Conservation (phyloP, 768 basidiomycete species). For the Amanita muscaria region DNA sequence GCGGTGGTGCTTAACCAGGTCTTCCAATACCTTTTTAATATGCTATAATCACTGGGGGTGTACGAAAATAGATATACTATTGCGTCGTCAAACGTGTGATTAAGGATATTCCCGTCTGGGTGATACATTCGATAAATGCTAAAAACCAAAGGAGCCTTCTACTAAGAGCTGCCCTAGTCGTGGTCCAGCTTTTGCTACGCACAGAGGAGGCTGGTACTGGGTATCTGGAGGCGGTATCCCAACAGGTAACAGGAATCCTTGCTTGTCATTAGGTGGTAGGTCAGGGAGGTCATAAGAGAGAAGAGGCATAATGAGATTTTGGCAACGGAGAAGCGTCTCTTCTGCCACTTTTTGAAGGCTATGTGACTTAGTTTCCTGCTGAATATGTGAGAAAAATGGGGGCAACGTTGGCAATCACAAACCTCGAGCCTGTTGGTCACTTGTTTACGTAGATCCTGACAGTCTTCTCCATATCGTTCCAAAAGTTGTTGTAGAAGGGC, state of each 20-base stretch:
- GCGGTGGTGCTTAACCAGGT: conserved; percentile 59
- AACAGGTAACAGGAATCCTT: conserved; percentile 32
- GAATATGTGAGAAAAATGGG: conserved; percentile 7
- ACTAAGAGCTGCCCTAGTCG: conserved; percentile 70
- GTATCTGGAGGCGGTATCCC: conserved; percentile 46
- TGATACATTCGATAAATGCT: background rate
- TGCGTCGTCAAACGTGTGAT: too few relatives aligned
- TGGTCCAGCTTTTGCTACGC: conserved; percentile 61
- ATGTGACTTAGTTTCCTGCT: background rate
- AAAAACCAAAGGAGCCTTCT: conserved; percentile 28
- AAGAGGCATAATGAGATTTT: conserved; percentile 52
- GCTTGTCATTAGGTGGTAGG: conserved; percentile 25
- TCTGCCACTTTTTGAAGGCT: background rate
- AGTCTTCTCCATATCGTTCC: conserved; percentile 15
- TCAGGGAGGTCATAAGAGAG: conserved; percentile 30
- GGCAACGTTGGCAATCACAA: conserved; percentile 12
- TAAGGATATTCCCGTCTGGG: too few relatives aligned
- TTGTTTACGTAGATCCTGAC: conserved; percentile 42
- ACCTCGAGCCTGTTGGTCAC: conserved; percentile 22
- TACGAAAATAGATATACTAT: background rate
- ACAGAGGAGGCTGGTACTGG: conserved; percentile 48
- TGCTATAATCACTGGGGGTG: background rate
- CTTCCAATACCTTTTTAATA: background rate
- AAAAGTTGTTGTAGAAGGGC: conserved; percentile 3
- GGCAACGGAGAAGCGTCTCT: conserved; percentile 27